phyloP scores from a whole-genome alignment of 1,139 yeast species.

The Keqinozyma sinolaborantium region DNA sequence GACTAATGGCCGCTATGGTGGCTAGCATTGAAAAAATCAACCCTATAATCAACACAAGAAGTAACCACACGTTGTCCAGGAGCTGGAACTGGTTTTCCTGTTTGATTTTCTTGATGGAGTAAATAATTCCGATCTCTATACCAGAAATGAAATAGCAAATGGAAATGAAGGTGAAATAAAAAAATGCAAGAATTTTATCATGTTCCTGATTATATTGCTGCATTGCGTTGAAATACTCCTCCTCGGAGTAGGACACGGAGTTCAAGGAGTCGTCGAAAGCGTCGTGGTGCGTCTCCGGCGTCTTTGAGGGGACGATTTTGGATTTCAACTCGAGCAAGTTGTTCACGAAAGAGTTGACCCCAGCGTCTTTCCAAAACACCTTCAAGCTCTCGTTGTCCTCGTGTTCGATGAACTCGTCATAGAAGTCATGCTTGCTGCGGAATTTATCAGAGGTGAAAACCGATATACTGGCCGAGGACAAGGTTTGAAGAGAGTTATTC shows the following conservation, averaged over 20 bases:
- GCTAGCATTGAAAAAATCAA: conserved; percentile 30
- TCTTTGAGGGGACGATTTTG: conserved; percentile 2
- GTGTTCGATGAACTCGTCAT: conserved; percentile 10
- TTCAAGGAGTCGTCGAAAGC: conserved; percentile 30
- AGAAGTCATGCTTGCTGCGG: conserved; percentile 6
- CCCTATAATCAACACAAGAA: conserved; percentile 32
- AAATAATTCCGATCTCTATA: conserved; percentile 42
- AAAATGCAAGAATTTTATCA: conserved; percentile 33
- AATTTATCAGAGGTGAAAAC: conserved; percentile 10
- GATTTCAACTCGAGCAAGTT: conserved; percentile 7
- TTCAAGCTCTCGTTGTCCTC: conserved; percentile 14
- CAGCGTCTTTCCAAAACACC: conserved; percentile 13
- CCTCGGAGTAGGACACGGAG: conserved; percentile 23
- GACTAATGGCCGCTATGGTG: conserved; percentile 10
- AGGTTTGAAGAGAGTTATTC: conserved; percentile 10
- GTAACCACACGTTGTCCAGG: conserved; percentile 29
- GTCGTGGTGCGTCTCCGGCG: conserved; percentile 3
- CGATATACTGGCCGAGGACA: conserved; percentile 10
- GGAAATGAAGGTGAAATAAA: conserved; percentile 35
- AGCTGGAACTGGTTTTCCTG: conserved; percentile 21
- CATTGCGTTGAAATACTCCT: conserved; percentile 16
- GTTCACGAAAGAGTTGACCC: conserved; percentile 6
- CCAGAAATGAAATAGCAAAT: conserved; percentile 38
- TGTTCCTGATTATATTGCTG: conserved; percentile 28
- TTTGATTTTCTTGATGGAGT: conserved; percentile 24